These are phyloP conservation scores for Monosporascus sp. DNA, from an alignment of 2,329 filamentous ascomycete species.

Conservation along the genomic window DNA sequence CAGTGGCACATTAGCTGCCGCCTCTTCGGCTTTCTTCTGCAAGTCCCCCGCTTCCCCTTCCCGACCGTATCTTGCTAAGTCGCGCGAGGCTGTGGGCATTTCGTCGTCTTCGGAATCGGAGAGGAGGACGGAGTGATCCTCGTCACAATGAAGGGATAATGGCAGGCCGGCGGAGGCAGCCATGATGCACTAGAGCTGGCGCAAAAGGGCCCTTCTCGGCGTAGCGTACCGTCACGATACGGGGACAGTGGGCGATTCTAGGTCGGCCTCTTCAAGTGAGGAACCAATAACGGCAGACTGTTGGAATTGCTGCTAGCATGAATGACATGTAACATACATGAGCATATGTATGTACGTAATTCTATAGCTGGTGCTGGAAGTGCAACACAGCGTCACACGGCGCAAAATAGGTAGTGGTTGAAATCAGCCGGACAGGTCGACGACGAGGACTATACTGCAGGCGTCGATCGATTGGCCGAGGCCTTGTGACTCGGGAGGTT, in stretches of 20 bases:
- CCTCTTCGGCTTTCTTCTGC: slow-evolving; percentile 24
- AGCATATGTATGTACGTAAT: background rate
- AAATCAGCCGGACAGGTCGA: too few species aligned
- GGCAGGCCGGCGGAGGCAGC: slow-evolving; percentile 16
- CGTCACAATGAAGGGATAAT: slow-evolving; percentile 22
- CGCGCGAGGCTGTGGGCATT: slow-evolving; percentile 14
- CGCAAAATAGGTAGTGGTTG: background rate
- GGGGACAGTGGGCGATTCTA: slow-evolving; percentile 1
- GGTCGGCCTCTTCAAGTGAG: slow-evolving; percentile 1
- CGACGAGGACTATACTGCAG: too few species aligned
- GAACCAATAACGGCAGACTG: background rate
- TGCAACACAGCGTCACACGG: background rate
- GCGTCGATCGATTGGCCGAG: too few species aligned
- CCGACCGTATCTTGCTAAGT: slow-evolving; percentile 10
- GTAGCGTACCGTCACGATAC: background rate
- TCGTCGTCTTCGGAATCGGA: slow-evolving; percentile 26
- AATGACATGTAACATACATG: background rate
- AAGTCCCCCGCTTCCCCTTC: slow-evolving; percentile 16
- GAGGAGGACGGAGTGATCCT: slow-evolving; percentile 24
- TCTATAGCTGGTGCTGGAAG: background rate
- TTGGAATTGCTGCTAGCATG: background rate
- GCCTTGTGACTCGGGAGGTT: too few species aligned
- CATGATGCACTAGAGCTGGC: slow-evolving; percentile 15
- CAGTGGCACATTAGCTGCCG: slow-evolving; percentile 31
- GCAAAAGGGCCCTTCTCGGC: slow-evolving; percentile 9